phyloP scores from a whole-genome alignment of 2,329 filamentous ascomycete genomes.

The Domatiomyces globalis region DNA sequence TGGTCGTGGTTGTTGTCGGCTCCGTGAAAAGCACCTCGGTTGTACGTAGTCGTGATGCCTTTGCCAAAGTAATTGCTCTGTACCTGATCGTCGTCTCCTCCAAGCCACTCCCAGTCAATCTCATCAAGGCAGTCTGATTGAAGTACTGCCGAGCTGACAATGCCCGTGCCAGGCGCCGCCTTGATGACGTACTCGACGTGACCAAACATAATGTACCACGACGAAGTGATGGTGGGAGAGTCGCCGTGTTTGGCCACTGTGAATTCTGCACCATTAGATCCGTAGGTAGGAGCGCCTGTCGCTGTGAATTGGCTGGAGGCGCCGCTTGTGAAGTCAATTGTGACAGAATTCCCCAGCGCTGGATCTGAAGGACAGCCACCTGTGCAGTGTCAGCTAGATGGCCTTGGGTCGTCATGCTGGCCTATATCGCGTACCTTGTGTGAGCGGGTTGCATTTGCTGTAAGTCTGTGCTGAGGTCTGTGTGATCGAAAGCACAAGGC shows the following conservation, averaged over 20 bases:
- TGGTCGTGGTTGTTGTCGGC: slow-evolving; percentile 42
- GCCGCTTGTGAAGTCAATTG: slow-evolving; percentile 70
- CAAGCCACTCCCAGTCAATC: slow-evolving; percentile 95
- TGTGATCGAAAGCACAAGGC: slow-evolving; percentile 6
- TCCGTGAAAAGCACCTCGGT: slow-evolving; percentile 69
- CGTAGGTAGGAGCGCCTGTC: slow-evolving; percentile 58
- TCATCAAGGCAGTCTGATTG: slow-evolving; percentile 88
- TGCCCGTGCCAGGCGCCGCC: slow-evolving; percentile 73
- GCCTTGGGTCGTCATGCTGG: background rate
- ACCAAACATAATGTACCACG: slow-evolving; percentile 99
- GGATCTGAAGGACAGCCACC: slow-evolving; percentile 54
- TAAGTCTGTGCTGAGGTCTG: slow-evolving; percentile 29
- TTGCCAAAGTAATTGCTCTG: slow-evolving; percentile 98
- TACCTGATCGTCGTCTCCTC: slow-evolving; percentile 59
- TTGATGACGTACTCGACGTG: slow-evolving; percentile 75
- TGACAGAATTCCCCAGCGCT: slow-evolving; percentile 68
- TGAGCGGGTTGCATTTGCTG: slow-evolving; percentile 30
- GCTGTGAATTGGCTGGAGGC: slow-evolving; percentile 64
- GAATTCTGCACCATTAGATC: slow-evolving; percentile 62
- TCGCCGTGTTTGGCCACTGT: slow-evolving; percentile 67
- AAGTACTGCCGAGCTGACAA: slow-evolving; percentile 83
- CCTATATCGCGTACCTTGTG: slow-evolving; percentile 22
- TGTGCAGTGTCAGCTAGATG: slow-evolving; percentile 1
- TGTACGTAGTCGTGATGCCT: slow-evolving; percentile 63
- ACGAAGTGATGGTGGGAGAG: slow-evolving; percentile 68